phyloP scores from a whole-genome alignment of 2,329 filamentous ascomycete genomes.

The Juglanconis oblonga region DNA sequence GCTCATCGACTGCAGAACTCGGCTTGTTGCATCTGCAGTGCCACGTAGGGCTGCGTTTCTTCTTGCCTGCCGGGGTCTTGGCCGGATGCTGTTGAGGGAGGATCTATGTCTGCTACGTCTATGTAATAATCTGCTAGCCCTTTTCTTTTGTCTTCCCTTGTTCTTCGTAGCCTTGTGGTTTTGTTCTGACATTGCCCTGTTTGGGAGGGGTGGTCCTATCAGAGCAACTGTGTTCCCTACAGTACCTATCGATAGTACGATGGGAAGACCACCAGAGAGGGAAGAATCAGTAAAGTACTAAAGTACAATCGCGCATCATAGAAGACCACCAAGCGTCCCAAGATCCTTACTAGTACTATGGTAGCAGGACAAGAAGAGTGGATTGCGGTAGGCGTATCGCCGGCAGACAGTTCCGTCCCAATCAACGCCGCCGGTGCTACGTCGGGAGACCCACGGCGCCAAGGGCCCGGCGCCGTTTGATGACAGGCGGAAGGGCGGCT shows the following conservation, averaged over 20 bases:
- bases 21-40: constrained; percentile 9
- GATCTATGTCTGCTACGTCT: neutral
- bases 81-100: neutral
- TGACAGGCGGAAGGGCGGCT: constrained; percentile 2
- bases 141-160: too few species aligned
- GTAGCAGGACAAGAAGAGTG: neutral
- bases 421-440: constrained; percentile 5
- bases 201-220: too few species aligned
- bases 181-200: too few species aligned
- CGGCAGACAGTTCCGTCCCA: neutral
- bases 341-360: too few species aligned
- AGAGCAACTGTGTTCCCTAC: too few species aligned
- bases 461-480: constrained; percentile 3
- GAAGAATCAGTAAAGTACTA: too few species aligned
- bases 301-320: too few species aligned
- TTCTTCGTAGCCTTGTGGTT: too few species aligned
- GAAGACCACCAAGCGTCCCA: too few species aligned
- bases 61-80: neutral
- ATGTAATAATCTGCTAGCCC: neutral
- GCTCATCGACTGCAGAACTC: constrained; percentile 16
- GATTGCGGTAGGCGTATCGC: neutral
- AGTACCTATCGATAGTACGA: too few species aligned
- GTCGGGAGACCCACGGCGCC: constrained; percentile 6
- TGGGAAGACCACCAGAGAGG: too few species aligned
- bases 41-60: neutral